These are phyloP conservation scores for Acanthochlamys bracteata DNA, from an alignment of 106 monocot species.

Conservation along the genomic window DNA sequence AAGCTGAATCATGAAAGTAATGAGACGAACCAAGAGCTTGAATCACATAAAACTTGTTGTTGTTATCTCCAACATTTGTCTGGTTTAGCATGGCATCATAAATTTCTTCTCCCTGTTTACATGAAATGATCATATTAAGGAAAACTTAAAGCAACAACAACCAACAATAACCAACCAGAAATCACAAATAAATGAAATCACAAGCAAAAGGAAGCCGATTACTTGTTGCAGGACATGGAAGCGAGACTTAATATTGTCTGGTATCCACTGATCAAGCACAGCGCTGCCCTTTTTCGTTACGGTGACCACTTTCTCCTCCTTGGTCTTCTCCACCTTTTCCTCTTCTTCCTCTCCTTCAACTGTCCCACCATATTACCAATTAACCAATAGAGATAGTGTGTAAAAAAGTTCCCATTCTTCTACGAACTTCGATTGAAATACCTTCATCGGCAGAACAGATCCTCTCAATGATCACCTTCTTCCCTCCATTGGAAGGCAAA, in stretches of 20 bases:
- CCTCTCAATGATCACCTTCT: conserved; percentile 47
- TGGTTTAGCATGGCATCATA: conserved; percentile 88
- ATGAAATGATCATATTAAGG: conserved; percentile 1
- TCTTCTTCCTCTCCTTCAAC: conserved; percentile 9
- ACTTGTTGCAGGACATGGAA: conserved; percentile 83
- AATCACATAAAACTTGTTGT: conserved; percentile 90
- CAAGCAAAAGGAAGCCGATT: background rate
- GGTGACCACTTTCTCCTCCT: conserved; percentile 60
- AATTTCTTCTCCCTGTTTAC: conserved; percentile 52
- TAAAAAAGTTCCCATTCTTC: too few relatives aligned
- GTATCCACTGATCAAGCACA: conserved; percentile 70
- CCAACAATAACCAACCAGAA: too few relatives aligned
- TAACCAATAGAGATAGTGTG: too few relatives aligned
- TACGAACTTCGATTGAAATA: background rate
- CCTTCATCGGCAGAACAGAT: conserved; percentile 9
- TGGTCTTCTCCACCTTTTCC: conserved; percentile 15
- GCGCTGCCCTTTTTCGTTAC: conserved; percentile 70
- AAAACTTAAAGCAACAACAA: too few relatives aligned
- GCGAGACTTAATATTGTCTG: conserved; percentile 51
- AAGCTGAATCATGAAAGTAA: background rate
- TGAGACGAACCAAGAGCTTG: conserved; percentile 64
- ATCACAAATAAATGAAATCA: background rate
- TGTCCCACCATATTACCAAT: too few relatives aligned
- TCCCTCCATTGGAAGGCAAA: conserved; percentile 34
- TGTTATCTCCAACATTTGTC: conserved; percentile 85